A percentile compares a stretch with the other conserved stretches of the same genome.
Evolutionary conservation across 2,329 filamentous ascomycete genomes (phyloP).

Genomic region (Trichoderma harzianum): DNA sequence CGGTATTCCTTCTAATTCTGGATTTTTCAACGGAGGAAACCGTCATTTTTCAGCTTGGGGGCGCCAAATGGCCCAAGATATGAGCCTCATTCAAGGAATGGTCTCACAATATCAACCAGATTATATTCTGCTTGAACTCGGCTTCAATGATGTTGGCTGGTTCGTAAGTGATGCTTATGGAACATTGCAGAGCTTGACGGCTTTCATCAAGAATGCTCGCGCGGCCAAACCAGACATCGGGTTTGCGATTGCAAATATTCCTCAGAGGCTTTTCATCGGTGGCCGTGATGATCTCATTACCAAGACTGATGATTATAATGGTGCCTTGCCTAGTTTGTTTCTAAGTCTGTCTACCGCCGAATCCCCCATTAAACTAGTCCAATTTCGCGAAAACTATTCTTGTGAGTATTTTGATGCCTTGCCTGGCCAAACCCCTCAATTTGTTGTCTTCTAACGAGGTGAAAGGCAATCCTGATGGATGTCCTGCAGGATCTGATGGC

Average conservation of each 20-base stretch:
- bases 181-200: background rate
- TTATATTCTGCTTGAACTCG: background rate
- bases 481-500: background rate
- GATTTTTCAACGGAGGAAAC: background rate
- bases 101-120: background rate
- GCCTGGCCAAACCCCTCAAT: too few relatives aligned
- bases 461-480: background rate
- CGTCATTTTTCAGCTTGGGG: background rate
- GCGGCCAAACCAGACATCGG: background rate
- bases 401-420: too few relatives aligned
- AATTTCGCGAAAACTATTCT: background rate
- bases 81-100: background rate
- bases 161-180: background rate
- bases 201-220: background rate
- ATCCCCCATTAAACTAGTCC: background rate
- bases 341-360: too few relatives aligned
- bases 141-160: background rate
- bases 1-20: background rate
- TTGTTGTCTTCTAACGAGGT: too few relatives aligned
- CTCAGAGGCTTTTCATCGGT: background rate
- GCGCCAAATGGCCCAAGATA: background rate
- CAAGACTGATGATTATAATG: background rate
- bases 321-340: too few relatives aligned
- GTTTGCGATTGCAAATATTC: background rate
- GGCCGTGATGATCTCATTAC: background rate